Conservation (phyloP, 2,329 filamentous ascomycete species). For the Fusarium albidum region DNA sequence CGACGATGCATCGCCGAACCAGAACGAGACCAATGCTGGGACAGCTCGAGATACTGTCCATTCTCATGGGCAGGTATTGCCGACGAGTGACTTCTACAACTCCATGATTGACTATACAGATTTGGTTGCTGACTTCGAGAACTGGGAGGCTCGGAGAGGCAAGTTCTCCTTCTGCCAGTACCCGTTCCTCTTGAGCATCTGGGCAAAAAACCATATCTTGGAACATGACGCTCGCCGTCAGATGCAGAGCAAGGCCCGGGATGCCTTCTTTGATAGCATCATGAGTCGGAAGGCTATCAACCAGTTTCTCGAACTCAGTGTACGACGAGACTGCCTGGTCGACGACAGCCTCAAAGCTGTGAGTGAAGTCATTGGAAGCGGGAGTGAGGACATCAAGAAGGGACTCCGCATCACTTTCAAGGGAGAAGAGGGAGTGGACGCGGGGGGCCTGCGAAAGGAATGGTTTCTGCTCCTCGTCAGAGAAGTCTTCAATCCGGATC, state of each 20-base stretch:
- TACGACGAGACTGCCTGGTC: conserved; percentile 85
- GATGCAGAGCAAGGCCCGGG: conserved; percentile 87
- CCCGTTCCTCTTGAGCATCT: conserved; percentile 89
- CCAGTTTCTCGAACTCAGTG: conserved; percentile 78
- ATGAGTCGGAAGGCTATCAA: conserved; percentile 77
- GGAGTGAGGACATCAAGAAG: conserved; percentile 89
- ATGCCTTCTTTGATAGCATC: conserved; percentile 92
- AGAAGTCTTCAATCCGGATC: conserved; percentile 90
- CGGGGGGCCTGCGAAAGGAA: conserved; percentile 88
- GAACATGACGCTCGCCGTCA: conserved; percentile 88
- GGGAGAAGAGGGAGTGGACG: conserved; percentile 91
- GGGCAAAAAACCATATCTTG: conserved; percentile 89
- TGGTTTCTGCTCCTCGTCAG: conserved; percentile 91
- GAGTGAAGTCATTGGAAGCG: conserved; percentile 82
- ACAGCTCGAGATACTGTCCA: conserved; percentile 39
- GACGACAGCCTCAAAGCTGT: conserved; percentile 88
- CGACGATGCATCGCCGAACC: conserved; percentile 32
- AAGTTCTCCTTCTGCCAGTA: conserved; percentile 93
- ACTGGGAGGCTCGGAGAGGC: conserved; percentile 78
- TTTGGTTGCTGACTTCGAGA: conserved; percentile 84
- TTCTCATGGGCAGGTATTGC: conserved; percentile 70
- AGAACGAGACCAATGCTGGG: conserved; percentile 38
- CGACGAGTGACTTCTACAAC: conserved; percentile 88
- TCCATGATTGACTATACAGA: conserved; percentile 87
- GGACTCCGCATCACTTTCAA: conserved; percentile 84